Evolutionary conservation across 2,329 filamentous ascomycete genomes (phyloP).

Genomic region (Hypoxylon sp.): DNA sequence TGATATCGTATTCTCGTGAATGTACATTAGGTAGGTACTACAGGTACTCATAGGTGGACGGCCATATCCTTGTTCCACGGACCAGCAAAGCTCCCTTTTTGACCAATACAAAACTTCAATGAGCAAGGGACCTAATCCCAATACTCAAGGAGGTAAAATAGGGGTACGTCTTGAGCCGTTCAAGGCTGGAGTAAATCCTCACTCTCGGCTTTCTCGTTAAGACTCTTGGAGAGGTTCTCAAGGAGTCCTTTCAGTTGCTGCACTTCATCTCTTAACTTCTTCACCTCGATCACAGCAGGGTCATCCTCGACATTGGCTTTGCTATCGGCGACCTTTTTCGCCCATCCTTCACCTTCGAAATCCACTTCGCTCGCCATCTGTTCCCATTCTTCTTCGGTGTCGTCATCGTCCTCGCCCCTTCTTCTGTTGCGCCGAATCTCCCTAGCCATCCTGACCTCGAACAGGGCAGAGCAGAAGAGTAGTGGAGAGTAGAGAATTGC

Average conservation of each 20-base stretch:
- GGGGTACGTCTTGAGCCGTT: neutral
- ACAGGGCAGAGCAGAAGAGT: conserved; percentile 80
- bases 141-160: neutral
- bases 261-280: conserved; percentile 71
- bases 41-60: neutral
- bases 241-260: conserved; percentile 69
- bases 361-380: conserved; percentile 80
- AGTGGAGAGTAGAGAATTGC: conserved; percentile 86
- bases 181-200: conserved; percentile 40
- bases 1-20: neutral
- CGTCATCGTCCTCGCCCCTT: conserved; percentile 89
- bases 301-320: conserved; percentile 88
- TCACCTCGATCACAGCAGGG: conserved; percentile 78
- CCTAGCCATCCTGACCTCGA: conserved; percentile 76
- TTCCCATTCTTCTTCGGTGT: conserved; percentile 93
- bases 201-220: conserved; percentile 39
- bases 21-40: neutral
- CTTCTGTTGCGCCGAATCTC: conserved; percentile 80
- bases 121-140: neutral
- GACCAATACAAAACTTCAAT: neutral
- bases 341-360: conserved; percentile 88
- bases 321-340: conserved; percentile 80
- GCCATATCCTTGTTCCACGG: neutral
- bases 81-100: neutral
- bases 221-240: conserved; percentile 45